Evolutionary conservation across 495 filamentous ascomycete genomes (phyloP).

Genomic region (Friedmanniomyces endolithicus): DNA sequence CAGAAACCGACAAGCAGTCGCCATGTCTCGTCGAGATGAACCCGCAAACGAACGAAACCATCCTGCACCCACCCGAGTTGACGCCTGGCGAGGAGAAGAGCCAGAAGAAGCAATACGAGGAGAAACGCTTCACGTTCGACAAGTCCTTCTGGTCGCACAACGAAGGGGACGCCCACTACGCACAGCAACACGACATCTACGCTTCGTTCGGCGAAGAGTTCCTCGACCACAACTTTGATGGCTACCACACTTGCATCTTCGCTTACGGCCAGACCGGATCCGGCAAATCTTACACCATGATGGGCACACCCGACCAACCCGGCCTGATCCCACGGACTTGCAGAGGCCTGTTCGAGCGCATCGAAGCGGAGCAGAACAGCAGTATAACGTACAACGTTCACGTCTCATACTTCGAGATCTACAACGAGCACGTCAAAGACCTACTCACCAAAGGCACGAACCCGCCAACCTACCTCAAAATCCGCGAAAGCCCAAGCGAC

Average conservation of each 20-base stretch:
- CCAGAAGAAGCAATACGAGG: conserved; percentile 65
- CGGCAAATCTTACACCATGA: conserved; percentile 98
- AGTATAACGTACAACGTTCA: conserved; percentile 93
- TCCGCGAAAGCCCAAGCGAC: conserved; percentile 87
- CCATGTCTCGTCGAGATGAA: conserved; percentile 86
- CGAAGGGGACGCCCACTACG: conserved; percentile 59
- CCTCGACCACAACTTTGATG: conserved; percentile 97
- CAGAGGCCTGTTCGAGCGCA: conserved; percentile 88
- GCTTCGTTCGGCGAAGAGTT: conserved; percentile 91
- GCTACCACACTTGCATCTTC: conserved; percentile 98
- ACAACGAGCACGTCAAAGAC: conserved; percentile 98
- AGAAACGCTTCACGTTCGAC: conserved; percentile 90
- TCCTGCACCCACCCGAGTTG: conserved; percentile 52
- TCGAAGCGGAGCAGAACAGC: conserved; percentile 67
- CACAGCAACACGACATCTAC: conserved; percentile 86
- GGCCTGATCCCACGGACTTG: conserved; percentile 96
- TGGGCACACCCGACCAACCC: conserved; percentile 78
- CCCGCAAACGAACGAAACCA: conserved; percentile 68
- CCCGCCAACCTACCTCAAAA: conserved; percentile 85
- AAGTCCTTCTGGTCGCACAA: conserved; percentile 96
- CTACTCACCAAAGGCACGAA: conserved; percentile 67
- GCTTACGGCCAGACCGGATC: conserved; percentile 97
- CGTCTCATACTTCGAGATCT: conserved; percentile 97
- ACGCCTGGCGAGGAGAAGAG: conserved; percentile 57
- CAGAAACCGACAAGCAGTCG: conserved; percentile 69